Evolutionary conservation across 2,329 filamentous ascomycete genomes (phyloP).

Genomic region (Beauveria asiatica): DNA sequence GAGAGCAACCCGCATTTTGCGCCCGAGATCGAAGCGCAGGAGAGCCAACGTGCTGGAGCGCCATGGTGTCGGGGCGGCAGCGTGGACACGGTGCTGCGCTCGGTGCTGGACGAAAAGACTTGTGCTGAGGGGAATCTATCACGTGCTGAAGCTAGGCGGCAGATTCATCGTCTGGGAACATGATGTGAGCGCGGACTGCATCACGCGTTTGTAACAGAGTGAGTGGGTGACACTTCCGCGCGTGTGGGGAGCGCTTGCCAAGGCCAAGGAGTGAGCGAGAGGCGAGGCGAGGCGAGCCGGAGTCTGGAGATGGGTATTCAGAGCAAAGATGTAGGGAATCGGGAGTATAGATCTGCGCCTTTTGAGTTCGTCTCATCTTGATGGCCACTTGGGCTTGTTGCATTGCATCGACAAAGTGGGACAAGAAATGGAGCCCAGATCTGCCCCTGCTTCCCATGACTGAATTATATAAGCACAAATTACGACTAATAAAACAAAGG

Average conservation of each 20-base stretch:
- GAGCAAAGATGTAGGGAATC: background rate
- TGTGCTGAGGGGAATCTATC: conserved; percentile 27
- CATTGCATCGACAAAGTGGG: background rate
- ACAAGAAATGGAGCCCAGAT: too few relatives aligned
- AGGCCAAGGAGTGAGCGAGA: conserved; percentile 8
- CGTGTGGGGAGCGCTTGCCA: conserved; percentile 22
- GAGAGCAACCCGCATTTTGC: conserved; percentile 31
- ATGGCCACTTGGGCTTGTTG: background rate
- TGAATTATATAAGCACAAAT: too few relatives aligned
- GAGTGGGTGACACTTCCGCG: conserved; percentile 21
- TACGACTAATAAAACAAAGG: too few relatives aligned
- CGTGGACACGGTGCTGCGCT: conserved; percentile 34
- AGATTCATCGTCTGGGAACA: conserved; percentile 40
- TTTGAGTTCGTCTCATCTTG: background rate
- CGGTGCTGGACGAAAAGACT: conserved; percentile 22
- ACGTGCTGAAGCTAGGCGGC: conserved; percentile 35
- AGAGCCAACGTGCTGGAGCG: conserved; percentile 20
- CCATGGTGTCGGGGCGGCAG: conserved; percentile 27
- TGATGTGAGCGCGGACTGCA: conserved; percentile 17
- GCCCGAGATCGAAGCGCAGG: conserved; percentile 21
- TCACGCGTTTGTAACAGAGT: conserved; percentile 25
- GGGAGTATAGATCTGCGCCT: background rate
- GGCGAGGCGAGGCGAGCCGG: background rate
- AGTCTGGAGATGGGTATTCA: background rate
- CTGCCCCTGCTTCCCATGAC: too few relatives aligned